Base-by-base conservation (phyloP, 1,284 basidiomycete genomes). In the Tilletia caries region DNA sequence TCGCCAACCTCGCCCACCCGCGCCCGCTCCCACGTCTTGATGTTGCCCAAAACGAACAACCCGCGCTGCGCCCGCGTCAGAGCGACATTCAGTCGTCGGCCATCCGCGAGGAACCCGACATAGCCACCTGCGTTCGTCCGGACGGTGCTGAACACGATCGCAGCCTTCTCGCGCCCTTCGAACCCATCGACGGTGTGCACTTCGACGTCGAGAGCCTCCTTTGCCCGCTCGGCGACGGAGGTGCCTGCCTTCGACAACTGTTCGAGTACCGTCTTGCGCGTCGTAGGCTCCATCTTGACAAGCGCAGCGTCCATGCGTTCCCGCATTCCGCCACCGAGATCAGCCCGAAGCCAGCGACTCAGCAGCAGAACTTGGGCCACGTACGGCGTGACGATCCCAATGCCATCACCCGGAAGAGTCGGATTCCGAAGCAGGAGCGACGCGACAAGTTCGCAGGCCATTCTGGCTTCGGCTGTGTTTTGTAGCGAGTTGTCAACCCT, bases 131-230 rank as follows among this genome's bases (percentile, higher is more conserved):
- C 66, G 62, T 66, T 67, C 1, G 91, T 92, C 65, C 93, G 87
- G 4, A 97, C 94, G 85, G 98, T 89, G 10, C 92, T 95, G 68
- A 98, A 91, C 74, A 99, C 86, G 71, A 98, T 90, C 78, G 92
- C 93, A 65, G 94, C 92, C 84, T 98, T 98, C 85, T 99, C 96
- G 60, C 96, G 86, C 0, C 96, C 96, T 84, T 98, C 95, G 83
- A 91, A 93, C 68, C 90, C 91, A 85, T 98, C 96, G 2, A 95
- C 95, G 0, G 95, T 98, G 69, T 98, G 85, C 67, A 96, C 89
- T 82, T 98, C 96, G 32, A 99, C 85, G 86, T 83, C 78, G 1
- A 84, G 79, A 0, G 65, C 85, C 67, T 79, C 68, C 23, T 67
- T 70, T 5, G 72, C 73, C 3, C 72, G 67, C 43, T 32, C 43